Percentiles rank a stretch among this genome's conserved stretches.
These are phyloP conservation scores for Dalbergia cultrata DNA, from an alignment of 306 rosid genomes.

Conservation along the genomic window DNA sequence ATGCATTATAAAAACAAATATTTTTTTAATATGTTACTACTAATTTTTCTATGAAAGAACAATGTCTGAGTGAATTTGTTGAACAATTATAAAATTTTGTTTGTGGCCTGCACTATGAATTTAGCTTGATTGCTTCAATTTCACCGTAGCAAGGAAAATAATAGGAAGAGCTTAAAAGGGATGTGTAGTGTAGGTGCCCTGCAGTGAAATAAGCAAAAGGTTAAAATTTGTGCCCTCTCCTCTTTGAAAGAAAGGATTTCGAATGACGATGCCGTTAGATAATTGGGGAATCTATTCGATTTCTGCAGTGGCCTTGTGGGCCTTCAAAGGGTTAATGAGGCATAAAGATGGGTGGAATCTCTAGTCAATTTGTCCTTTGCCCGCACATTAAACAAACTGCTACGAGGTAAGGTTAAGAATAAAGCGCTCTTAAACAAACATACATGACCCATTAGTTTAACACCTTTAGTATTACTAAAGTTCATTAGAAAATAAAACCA, in stretches of 20 bases:
- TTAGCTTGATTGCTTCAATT: slow-evolving; percentile 1
- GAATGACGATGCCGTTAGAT: background rate
- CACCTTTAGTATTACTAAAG: slow-evolving; percentile 15
- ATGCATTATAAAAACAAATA: slow-evolving; percentile 8
- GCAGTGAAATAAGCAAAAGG: background rate
- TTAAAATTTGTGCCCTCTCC: background rate
- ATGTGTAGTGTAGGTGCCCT: too few species aligned
- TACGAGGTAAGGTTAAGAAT: background rate
- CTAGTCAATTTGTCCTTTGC: slow-evolving; percentile 22
- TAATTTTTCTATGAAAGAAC: background rate
- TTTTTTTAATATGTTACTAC: background rate
- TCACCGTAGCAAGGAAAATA: background rate
- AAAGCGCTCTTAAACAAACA: background rate
- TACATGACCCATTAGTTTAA: slow-evolving; percentile 1
- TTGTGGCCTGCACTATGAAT: background rate
- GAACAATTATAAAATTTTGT: slow-evolving; percentile 1
- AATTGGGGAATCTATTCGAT: slow-evolving; percentile 35
- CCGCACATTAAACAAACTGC: slow-evolving; percentile 1
- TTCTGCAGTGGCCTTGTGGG: slow-evolving; percentile 40
- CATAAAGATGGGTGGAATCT: slow-evolving; percentile 30
- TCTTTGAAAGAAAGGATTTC: background rate
- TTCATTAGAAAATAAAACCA: background rate
- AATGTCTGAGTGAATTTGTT: background rate
- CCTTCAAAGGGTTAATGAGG: slow-evolving; percentile 19
- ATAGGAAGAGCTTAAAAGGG: background rate